Evolutionary conservation across 2,329 filamentous ascomycete species (phyloP).

Genomic region (Penicillium sp.): DNA sequence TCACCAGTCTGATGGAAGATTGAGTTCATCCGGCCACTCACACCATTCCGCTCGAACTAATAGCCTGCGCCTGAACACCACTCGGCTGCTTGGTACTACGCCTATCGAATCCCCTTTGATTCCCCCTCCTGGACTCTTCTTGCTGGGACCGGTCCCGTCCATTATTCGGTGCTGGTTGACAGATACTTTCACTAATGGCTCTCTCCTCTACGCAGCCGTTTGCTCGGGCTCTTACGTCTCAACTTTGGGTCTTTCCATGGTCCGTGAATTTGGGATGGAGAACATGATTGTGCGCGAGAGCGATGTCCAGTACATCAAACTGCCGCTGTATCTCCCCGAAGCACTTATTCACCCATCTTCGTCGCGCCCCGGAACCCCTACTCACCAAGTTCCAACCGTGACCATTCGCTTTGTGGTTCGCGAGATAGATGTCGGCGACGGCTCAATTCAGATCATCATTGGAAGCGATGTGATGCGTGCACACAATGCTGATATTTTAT

Average conservation of each 20-base stretch:
- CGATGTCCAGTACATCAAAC: conserved; percentile 65
- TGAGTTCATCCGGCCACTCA: conserved; percentile 87
- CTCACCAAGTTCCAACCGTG: conserved; percentile 77
- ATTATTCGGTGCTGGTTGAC: conserved; percentile 97
- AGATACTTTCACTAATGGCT: conserved; percentile 82
- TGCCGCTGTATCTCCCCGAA: conserved; percentile 87
- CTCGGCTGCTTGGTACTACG: conserved; percentile 61
- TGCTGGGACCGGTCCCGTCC: conserved; percentile 83
- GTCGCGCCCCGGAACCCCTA: conserved; percentile 68
- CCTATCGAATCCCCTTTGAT: conserved; percentile 69
- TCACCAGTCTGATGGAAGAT: conserved; percentile 91
- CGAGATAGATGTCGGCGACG: conserved; percentile 48
- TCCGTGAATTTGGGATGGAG: conserved; percentile 70
- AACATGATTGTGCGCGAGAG: conserved; percentile 66
- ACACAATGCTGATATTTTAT: conserved; percentile 84
- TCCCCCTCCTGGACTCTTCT: conserved; percentile 78
- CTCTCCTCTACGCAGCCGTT: conserved; percentile 84
- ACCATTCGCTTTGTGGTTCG: conserved; percentile 74
- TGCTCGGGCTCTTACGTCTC: conserved; percentile 91
- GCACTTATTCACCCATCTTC: conserved; percentile 73
- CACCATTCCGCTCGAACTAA: conserved; percentile 75
- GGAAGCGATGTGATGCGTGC: conserved; percentile 83
- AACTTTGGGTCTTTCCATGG: conserved; percentile 69
- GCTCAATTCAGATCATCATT: conserved; percentile 76
- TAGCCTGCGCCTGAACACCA: conserved; percentile 76